These are phyloP conservation scores for Amanita fuliginea DNA, from an alignment of 768 basidiomycete genomes.

Conservation along the genomic window DNA sequence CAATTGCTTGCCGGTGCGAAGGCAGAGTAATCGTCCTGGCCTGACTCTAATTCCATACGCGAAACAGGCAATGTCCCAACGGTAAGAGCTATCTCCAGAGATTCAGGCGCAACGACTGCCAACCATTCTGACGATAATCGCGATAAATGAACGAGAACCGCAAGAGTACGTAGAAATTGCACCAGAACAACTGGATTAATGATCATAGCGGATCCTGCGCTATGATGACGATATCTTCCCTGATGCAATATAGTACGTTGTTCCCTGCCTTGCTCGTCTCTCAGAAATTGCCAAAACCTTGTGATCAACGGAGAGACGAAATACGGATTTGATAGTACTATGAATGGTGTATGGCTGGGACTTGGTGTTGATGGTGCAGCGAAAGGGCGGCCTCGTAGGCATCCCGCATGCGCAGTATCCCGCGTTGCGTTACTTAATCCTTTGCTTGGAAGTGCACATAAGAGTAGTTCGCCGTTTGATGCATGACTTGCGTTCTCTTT, in stretches of 20 bases:
- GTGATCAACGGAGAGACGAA: slow-evolving; percentile 88
- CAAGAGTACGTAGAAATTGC: slow-evolving; percentile 65
- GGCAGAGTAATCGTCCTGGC: slow-evolving; percentile 22
- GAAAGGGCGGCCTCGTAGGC: slow-evolving; percentile 27
- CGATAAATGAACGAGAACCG: slow-evolving; percentile 74
- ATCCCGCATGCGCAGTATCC: slow-evolving; percentile 31
- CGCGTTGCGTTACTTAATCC: slow-evolving; percentile 26
- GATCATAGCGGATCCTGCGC: slow-evolving; percentile 74
- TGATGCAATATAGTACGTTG: slow-evolving; percentile 51
- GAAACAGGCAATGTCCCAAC: slow-evolving; percentile 61
- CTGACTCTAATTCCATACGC: slow-evolving; percentile 23
- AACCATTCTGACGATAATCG: slow-evolving; percentile 76
- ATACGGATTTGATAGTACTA: slow-evolving; percentile 70
- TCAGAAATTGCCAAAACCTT: slow-evolving; percentile 90
- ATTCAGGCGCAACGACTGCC: slow-evolving; percentile 68
- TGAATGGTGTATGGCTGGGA: slow-evolving; percentile 25
- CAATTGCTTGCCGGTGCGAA: slow-evolving; percentile 10
- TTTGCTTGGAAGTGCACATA: slow-evolving; percentile 24
- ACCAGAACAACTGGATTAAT: slow-evolving; percentile 69
- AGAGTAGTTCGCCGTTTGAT: slow-evolving; percentile 50
- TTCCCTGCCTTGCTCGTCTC: slow-evolving; percentile 73
- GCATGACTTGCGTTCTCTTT: slow-evolving; percentile 25
- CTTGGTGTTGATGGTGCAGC: neutral
- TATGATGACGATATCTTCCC: slow-evolving; percentile 46
- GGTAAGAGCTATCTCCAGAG: slow-evolving; percentile 74